Base-by-base conservation (phyloP, 192 early-diverging fungal genomes). In the Mortierella hygrophila region DNA sequence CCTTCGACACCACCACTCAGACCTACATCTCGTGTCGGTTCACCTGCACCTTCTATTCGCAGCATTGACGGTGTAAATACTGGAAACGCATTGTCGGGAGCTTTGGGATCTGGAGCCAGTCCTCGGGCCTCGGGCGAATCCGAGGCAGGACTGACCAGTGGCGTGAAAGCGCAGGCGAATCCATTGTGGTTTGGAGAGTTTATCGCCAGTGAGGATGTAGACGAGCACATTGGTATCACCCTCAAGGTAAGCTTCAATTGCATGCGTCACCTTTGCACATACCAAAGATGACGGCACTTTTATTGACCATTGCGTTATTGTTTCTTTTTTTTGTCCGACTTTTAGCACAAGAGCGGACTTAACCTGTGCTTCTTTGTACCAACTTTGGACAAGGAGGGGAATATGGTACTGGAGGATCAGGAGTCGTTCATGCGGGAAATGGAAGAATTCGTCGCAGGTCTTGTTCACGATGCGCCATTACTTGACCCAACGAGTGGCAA, bases 311-410 rank as follows among this genome's bases (percentile, higher is more conserved):
- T 2, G 23, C 16, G 15, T 65, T 41, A 35, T 35, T 35, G 35
- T 15, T 37, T 15, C 20, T 44, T 32, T 21, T 52, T 42, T 26
- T 40, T 32, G 46, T 41, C 6, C 42, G 55, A 2, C 4, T n/a
- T 49, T 11, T 54, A 86, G 84, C 84, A 86, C 49, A 80, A 77
- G 70, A 86, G 79, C 52, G 84, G 84, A 78, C 63, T 86, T 21
- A 81, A 78, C 49, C 18, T 86, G 26, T 72, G 57, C 5, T 86
- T 86, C 54, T 86, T 86, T 75, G 79, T 75, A 23, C 76, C 84
- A 9, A 52, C 76, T 1, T 41, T 65, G 1, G 68, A 69, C 8
- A 26, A 57, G 8, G 76, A 74, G n/a, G 76, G 71, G 9, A 79
- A 86, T 18, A 38, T 47, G 1, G 52, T 86, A 1, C 69, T 86